Percentiles rank a stretch among this genome's conserved stretches.
Conservation (phyloP, 1,284 basidiomycete species). For the Xerocomus minutiporus region DNA sequence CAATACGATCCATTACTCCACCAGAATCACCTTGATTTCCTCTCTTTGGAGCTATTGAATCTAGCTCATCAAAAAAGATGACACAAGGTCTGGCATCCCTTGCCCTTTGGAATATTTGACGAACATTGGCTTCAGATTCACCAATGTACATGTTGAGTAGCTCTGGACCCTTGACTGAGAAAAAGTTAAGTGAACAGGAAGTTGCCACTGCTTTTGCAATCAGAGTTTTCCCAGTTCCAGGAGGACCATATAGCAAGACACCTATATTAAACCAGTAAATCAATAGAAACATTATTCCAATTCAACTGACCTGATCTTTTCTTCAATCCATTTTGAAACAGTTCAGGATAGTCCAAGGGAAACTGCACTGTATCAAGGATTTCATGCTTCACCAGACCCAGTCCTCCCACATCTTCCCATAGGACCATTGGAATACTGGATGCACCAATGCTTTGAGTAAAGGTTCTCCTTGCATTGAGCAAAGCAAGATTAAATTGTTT, state of each 20-base stretch:
- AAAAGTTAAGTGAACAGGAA: conserved; percentile 88
- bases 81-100: conserved; percentile 89
- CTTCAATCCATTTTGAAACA: conserved; percentile 92
- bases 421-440: conserved; percentile 95
- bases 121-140: conserved; percentile 95
- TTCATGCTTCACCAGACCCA: conserved; percentile 85
- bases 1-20: conserved; percentile 97
- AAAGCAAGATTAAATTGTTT: conserved; percentile 76
- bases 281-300: neutral
- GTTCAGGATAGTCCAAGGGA: conserved; percentile 89
- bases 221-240: conserved; percentile 94
- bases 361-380: conserved; percentile 97
- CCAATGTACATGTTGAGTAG: conserved; percentile 98
- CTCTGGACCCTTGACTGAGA: conserved; percentile 97
- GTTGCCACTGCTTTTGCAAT: conserved; percentile 93
- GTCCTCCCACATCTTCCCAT: conserved; percentile 97
- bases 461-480: conserved; percentile 71
- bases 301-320: conserved; percentile 76
- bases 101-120: conserved; percentile 88
- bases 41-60: conserved; percentile 93
- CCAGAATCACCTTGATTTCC: conserved; percentile 94
- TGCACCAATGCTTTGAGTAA: conserved; percentile 91
- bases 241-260: conserved; percentile 87
- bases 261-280: conserved; percentile 41
- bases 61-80: conserved; percentile 97